Evolutionary conservation across 2,329 filamentous ascomycete species (phyloP), one percentile per base, ranked within the genome.

Genomic region (Diplocarpon mali): DNA sequence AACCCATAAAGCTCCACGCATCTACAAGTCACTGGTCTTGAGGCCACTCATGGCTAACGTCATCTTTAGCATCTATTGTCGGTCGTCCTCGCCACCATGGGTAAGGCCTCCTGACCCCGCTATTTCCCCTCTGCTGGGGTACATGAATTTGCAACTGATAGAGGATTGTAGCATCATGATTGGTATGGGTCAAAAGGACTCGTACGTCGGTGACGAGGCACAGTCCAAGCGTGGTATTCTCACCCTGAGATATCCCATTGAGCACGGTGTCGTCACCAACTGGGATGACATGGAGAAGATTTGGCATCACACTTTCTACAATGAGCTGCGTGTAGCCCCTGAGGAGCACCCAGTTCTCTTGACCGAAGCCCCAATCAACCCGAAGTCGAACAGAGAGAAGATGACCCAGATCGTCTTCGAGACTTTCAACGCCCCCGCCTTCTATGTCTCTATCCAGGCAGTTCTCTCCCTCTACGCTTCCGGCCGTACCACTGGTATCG

Each of bases 221-320:
- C 92, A 98, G 79, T 98, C 92, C 69, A 98, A 98, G 89, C 90
- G 92, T 92, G 92, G 92, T 95, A 96, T 98, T 75, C 82, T 98
- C 63, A 96, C 90, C 56, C 81, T 98, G 69, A 84, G 92, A 78
- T 98, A 98, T 76, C 92, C 92, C 68, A 98, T 98, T 69, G 92
- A 98, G 81, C 92, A 98, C 83, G 92, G 92, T 92, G 92, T 98
- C 65, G 92, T 98, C 68, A 98, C 92, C 76, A 96, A 96, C 86
- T 98, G 92, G 92, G 92, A 98, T 71, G 92, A 96, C 72, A 96
- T 96, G 92, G 92, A 96, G 80, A 96, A 96, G 84, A 96, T 98
- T 64, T 98, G 92, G 92, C 92, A 98, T 73, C 92, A 98, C 86
- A 96, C 92, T 68, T 98, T 98, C 81, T 98, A 96, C 86, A 98